Percentiles rank a stretch among this genome's conserved stretches.
Conservation (phyloP, 495 filamentous ascomycete genomes). For the Terfezia claveryi region DNA sequence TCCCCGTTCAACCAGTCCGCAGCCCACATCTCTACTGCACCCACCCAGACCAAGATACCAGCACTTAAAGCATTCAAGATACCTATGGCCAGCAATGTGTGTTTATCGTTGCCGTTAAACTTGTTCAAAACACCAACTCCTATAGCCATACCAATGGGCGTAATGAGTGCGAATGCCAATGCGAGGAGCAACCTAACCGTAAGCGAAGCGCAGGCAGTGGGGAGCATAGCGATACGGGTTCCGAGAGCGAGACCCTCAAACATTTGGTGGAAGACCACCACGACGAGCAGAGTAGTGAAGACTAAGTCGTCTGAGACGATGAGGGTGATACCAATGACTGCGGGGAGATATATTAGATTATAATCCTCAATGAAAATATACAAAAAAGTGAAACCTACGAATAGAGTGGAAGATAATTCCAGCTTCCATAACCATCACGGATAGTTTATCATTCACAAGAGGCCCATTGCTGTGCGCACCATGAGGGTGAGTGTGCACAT, state of each 20-base stretch:
- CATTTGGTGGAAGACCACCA: conserved; percentile 45
- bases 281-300: conserved; percentile 34
- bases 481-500: conserved; percentile 17
- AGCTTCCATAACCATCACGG: conserved; percentile 40
- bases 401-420: conserved; percentile 56
- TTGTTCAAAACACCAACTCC: conserved; percentile 30
- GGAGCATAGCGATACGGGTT: conserved; percentile 42
- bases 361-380: not conserved
- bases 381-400: conserved; percentile 18
- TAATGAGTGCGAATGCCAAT: conserved; percentile 30
- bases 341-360: too few species aligned
- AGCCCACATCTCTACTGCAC: conserved; percentile 37
- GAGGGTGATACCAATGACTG: conserved; percentile 37
- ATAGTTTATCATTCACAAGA: conserved; percentile 28
- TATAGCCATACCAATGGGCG: conserved; percentile 37
- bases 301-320: conserved; percentile 33
- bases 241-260: conserved; percentile 64
- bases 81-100: conserved; percentile 34
- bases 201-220: conserved; percentile 6
- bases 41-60: conserved; percentile 38
- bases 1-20: conserved; percentile 31
- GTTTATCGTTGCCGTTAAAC: conserved; percentile 35
- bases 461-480: not conserved
- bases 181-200: conserved; percentile 28
- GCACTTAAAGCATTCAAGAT: conserved; percentile 35